Base-by-base conservation (phyloP, 192 early-diverging fungal genomes). In the Podila epigama region DNA sequence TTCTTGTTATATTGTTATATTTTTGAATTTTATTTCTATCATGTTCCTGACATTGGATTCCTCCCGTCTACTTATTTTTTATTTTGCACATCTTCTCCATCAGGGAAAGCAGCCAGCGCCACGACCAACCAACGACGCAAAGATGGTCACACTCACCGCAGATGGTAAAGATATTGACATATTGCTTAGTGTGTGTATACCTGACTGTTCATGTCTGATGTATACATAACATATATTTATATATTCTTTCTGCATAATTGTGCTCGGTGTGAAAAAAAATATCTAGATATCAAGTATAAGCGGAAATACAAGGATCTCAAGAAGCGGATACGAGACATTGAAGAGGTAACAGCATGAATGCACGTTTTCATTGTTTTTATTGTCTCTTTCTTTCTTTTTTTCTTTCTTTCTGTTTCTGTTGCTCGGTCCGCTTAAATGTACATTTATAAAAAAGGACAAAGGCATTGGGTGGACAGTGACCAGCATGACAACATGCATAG, bases 231-330 rank as follows among this genome's bases (percentile, higher is more conserved):
- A 31, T 41, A 2, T 29, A 40, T 22, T 60, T 42, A 27, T n/a
- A 1, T 48, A 2, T 18, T 39, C 58, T 18, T 40, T 29, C 42
- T 52, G 22, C 13, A 6, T 27, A n/a, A 29, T 59, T 42, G 7
- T 31, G 16, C 51, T 50, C 32, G 27, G 2, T 18, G 35, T 44
- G 5, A 32, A 10, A 7, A 53, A 51, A 35, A 37, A 4, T 35
- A 10, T 31, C 18, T 68, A 77, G 73, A 77, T 22, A 48, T 77
- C 54, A 77, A 77, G 16, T 72, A 80, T 44, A 73, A 72, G 32
- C 64, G 70, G n/a, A 85, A 85, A 68, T 85, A 81, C 63, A 80
- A 82, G 52, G 69, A 82, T 35, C 81, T 85, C 40, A 83, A 83
- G 68, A 81, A 77, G 42, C 70, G 82, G 58, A 82, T 86, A 61